These are phyloP conservation scores for Coelastrella sp. DNA, from an alignment of 139 green algal genomes.

Conservation along the genomic window DNA sequence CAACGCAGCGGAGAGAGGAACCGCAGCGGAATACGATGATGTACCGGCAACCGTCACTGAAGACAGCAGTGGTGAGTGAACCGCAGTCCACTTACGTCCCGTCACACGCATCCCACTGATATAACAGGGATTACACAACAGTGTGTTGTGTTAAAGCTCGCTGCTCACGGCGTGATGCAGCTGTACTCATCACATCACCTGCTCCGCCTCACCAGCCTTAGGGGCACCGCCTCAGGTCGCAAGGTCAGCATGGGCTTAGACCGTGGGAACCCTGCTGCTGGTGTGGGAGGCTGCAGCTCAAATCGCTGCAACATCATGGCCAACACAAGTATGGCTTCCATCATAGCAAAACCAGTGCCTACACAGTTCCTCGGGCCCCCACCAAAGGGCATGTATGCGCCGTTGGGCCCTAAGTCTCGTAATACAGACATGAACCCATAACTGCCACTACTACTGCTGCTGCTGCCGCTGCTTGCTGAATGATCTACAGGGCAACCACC, in stretches of 20 bases:
- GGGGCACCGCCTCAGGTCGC: conserved; percentile 66
- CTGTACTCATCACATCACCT: neutral
- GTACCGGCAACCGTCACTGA: too few relatives aligned
- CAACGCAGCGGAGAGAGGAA: too few relatives aligned
- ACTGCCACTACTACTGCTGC: conserved; percentile 29
- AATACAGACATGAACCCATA: conserved; percentile 27
- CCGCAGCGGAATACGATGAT: too few relatives aligned
- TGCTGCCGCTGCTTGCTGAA: neutral
- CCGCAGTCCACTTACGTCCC: too few relatives aligned
- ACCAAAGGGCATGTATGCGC: conserved; percentile 82
- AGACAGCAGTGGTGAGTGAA: too few relatives aligned
- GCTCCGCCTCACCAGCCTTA: conserved; percentile 42
- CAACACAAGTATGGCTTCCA: conserved; percentile 87
- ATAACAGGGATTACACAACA: too few relatives aligned
- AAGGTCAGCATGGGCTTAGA: conserved; percentile 82
- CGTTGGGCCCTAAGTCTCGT: conserved; percentile 74
- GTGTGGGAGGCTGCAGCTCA: conserved; percentile 54
- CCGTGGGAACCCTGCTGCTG: conserved; percentile 53
- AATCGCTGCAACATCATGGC: conserved; percentile 70
- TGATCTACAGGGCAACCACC: neutral
- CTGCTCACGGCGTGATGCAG: too few relatives aligned
- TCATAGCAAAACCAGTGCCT: conserved; percentile 93
- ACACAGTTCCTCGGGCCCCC: conserved; percentile 91
- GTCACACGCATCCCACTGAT: too few relatives aligned
- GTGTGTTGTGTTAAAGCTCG: too few relatives aligned